Evolutionary conservation across 75 land plant species (phyloP).

Genomic region (Picea glauca): DNA sequence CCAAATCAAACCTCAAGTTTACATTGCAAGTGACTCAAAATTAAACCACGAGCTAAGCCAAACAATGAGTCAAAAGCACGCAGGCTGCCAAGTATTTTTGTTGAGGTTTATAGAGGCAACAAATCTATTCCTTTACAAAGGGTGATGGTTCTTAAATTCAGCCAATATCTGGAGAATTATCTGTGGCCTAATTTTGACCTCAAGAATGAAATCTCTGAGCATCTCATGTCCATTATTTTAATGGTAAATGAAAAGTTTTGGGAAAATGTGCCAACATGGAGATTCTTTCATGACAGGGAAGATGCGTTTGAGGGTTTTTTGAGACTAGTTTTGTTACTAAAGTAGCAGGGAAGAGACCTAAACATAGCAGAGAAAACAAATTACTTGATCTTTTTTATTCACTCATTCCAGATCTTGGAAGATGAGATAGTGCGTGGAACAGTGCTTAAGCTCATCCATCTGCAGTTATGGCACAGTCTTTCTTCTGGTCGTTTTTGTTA

Average conservation of each 20-base stretch:
- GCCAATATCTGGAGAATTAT: conserved; percentile 98
- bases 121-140: conserved; percentile 82
- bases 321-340: conserved; percentile 71
- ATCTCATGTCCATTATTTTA: conserved; percentile 96
- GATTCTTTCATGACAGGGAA: conserved; percentile 75
- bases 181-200: conserved; percentile 95
- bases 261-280: conserved; percentile 98
- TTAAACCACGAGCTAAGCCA: no score
- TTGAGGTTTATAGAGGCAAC: conserved; percentile 13
- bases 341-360: conserved; percentile 46
- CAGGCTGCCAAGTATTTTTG: no score
- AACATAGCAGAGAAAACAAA: no score
- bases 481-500: conserved; percentile 89
- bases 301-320: conserved; percentile 82
- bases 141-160: conserved; percentile 92
- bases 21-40: no score
- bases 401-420: conserved; percentile 74
- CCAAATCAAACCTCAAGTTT: no score
- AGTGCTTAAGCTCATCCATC: conserved; percentile 63
- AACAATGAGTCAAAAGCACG: no score
- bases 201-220: conserved; percentile 74
- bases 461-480: conserved; percentile 85
- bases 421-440: conserved; percentile 88
- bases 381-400: conserved; percentile 9
- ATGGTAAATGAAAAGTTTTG: conserved; percentile 99